These are phyloP conservation scores for Ampelocalamus luodianensis DNA, from an alignment of 176 grass and related monocot species.

Conservation along the genomic window DNA sequence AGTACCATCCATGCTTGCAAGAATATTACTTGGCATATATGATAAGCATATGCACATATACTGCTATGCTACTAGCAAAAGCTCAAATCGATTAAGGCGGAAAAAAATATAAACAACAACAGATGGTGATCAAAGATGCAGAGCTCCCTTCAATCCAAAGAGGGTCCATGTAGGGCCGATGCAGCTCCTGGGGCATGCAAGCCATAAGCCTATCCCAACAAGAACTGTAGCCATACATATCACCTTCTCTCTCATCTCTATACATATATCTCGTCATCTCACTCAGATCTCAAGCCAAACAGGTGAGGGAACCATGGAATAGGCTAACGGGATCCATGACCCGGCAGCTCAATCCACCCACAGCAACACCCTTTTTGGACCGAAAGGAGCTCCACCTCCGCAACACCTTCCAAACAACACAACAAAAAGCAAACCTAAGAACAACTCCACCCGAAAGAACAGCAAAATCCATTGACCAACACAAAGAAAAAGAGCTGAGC, in stretches of 20 bases:
- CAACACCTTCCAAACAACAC: background rate
- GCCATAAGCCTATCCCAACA: slow-evolving; percentile 49
- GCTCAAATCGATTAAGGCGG: background rate
- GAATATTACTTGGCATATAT: slow-evolving; percentile 4
- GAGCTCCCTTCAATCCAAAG: slow-evolving; percentile 68
- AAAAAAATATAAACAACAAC: no score
- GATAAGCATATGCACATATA: background rate
- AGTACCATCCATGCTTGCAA: slow-evolving; percentile 11
- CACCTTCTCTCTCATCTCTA: background rate
- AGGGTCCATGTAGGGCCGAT: slow-evolving; percentile 42
- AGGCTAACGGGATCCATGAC: slow-evolving; percentile 59
- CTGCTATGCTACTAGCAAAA: background rate
- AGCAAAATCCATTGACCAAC: background rate
- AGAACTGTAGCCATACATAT: background rate
- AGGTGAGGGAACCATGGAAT: slow-evolving; percentile 21
- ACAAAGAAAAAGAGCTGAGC: background rate
- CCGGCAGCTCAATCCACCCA: slow-evolving; percentile 55
- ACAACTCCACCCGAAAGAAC: background rate
- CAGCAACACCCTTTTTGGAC: slow-evolving; percentile 36
- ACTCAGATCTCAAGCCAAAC: background rate
- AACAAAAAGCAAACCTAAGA: background rate
- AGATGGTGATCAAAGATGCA: slow-evolving; percentile 15
- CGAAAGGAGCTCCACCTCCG: slow-evolving; percentile 52
- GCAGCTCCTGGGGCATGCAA: slow-evolving; percentile 60
- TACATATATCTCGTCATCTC: background rate